Evolutionary conservation across 176 grass and related monocot genomes (phyloP), one percentile per base, ranked within the genome.

Genomic region (Hordeum marinum): DNA sequence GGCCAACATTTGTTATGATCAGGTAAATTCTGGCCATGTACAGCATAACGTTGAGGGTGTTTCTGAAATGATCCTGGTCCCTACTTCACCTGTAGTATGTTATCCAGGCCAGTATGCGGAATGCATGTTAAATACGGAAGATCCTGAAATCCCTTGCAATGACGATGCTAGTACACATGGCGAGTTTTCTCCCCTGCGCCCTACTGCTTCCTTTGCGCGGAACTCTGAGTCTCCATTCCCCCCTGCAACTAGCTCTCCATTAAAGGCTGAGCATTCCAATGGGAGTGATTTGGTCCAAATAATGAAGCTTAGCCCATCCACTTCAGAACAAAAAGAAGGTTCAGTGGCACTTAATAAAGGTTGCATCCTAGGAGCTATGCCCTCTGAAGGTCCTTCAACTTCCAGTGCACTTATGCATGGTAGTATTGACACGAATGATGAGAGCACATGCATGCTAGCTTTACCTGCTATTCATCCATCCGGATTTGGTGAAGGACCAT

Each of bases 71-170:
- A 86, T 82, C 75, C 43, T 87, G 24, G 75, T 82, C 75, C 79
- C 84, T 85, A 42, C 84, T 87, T 66, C 84, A 43, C 64, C 78
- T 52, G 57, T 62, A 83, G 78, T 90, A 50, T 61, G 78, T 43
- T 89, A 80, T 77, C 72, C 78, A 74, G 79, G 63, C 46, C 76
- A 25, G 12, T 36, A 35, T 75, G 63, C 45, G 24, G 81, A 87
- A 67, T 94, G 92, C 41, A 25, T 18, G 23, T 54, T 94, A 81
- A 94, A 89, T 25, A 89, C 81, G 68, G 92, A 94, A 81, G 86
- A 94, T 82, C 70, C 84, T 82, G 92, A 94, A 63, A 91, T 94
- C 65, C 92, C 92, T 70, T 91, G 81, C 77, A 94, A 94, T 75
- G 89, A 85, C 21, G 89, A 94, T 79, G 11, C 84, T 78, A 21